Base-by-base conservation (phyloP, 768 basidiomycete species). In the Tulasnella sp. region DNA sequence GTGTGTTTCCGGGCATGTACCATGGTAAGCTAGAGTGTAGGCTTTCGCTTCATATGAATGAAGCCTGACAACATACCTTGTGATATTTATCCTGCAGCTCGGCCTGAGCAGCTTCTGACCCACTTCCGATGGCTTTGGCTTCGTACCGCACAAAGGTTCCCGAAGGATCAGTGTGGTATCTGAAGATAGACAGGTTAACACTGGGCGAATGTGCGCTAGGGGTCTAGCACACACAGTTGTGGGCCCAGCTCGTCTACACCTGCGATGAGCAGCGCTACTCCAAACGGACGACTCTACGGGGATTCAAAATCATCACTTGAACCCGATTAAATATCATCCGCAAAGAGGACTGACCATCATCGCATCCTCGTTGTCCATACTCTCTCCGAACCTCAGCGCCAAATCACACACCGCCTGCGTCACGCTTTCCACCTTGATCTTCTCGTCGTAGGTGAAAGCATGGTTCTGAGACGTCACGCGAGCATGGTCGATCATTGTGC, bases 401-500 rank as follows among this genome's bases (percentile, higher is more conserved):
- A 99, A 76, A 76, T 98, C 96, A 71, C 94, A 96, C 46, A 98
- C 92, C 1, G 94, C 93, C 76, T 98, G 96, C 1, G 96, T 96
- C 57, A 83, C 92, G 68, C 92, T 96, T 77, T 98, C 96, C 57
- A 99, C 92, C 69, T 90, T 92, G 75, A 98, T 98, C 65, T 71
- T 76, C 73, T 99, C 96, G 75, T 98, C 91, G 70, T 96, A 98
- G 17, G 90, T 94, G 75, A 98, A 99, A 2, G 83, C 72, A 72
- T 99, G 96, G 71, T 91, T 92, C 72, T 94, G 90, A 12, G 89
- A 81, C 4, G 96, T 98, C 60, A 99, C 93, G 61, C 96, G 81
- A 25, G 96, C 96, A 69, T 99, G 96, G 79, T 99, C 96, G 72
- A 99, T 90, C 89, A 99, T 99, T 49, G 96, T 99, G 63, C 96